Evolutionary conservation across 2,329 filamentous ascomycete genomes (phyloP).

Genomic region (Fusarium udum): DNA sequence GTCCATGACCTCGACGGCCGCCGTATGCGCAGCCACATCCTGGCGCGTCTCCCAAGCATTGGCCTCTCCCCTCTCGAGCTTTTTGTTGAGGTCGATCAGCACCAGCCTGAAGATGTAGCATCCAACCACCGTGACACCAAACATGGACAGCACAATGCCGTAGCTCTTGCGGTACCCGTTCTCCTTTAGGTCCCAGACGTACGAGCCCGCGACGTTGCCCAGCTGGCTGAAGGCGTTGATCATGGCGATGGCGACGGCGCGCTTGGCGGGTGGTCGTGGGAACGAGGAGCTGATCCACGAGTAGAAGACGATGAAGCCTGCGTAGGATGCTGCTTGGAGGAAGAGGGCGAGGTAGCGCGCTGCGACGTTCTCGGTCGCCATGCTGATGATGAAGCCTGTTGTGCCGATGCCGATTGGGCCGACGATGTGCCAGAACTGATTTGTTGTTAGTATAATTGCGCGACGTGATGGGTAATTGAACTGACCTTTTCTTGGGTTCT

Average conservation of each 20-base stretch:
- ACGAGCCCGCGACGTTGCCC: constrained; percentile 68
- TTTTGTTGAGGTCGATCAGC: constrained; percentile 57
- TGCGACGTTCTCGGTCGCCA: constrained; percentile 64
- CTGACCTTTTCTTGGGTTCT: constrained; percentile 61
- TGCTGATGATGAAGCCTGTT: constrained; percentile 67
- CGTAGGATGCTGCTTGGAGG: constrained; percentile 66
- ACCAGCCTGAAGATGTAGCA: constrained; percentile 60
- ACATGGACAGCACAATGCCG: constrained; percentile 72
- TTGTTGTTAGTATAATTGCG: not conserved
- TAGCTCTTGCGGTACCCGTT: constrained; percentile 72
- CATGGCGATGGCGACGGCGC: constrained; percentile 68
- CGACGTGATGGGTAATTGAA: not conserved
- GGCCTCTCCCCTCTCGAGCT: constrained; percentile 56
- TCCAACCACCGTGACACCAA: constrained; percentile 65
- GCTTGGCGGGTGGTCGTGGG: constrained; percentile 68
- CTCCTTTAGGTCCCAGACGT: constrained; percentile 68
- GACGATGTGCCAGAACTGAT: constrained; percentile 66
- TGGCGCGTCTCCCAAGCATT: constrained; percentile 48
- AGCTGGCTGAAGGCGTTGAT: constrained; percentile 68
- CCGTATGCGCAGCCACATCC: constrained; percentile 54
- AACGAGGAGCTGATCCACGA: constrained; percentile 67
- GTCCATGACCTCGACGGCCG: constrained; percentile 51
- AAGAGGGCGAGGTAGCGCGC: constrained; percentile 70
- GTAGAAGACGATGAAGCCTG: constrained; percentile 67
- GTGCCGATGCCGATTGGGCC: constrained; percentile 63